Conservation (phyloP, 352 stramenopile genomes). For the Nothophytophthora sp. region DNA sequence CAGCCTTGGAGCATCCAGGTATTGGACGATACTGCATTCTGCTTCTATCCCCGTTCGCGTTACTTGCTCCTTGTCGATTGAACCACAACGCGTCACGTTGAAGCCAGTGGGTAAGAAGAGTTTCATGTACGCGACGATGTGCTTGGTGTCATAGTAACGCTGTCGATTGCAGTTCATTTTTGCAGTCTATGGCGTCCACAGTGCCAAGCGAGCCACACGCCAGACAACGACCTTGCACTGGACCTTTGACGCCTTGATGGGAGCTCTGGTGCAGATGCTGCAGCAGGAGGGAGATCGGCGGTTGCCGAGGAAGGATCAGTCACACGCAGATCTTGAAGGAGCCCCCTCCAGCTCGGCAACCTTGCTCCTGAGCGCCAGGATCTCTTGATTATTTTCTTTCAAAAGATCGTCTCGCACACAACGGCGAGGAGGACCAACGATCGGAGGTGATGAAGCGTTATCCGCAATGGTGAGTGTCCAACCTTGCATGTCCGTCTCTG, state of each 20-base stretch:
- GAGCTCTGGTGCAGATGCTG: too few relatives aligned
- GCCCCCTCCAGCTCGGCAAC: too few relatives aligned
- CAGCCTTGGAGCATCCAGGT: not conserved
- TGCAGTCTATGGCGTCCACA: not conserved
- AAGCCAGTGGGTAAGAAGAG: slow-evolving; percentile 7
- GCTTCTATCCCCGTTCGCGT: not conserved
- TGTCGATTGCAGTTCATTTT: not conserved
- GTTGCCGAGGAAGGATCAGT: too few relatives aligned
- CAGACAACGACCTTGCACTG: not conserved
- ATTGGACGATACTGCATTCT: not conserved
- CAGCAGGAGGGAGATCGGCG: too few relatives aligned
- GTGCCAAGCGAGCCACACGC: slow-evolving; percentile 10
- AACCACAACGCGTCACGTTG: slow-evolving; percentile 5
- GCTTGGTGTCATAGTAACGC: slow-evolving; percentile 2
- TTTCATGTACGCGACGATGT: not conserved
- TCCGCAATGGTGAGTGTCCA: not conserved
- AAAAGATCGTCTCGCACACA: too few relatives aligned
- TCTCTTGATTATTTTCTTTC: too few relatives aligned
- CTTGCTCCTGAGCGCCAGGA: too few relatives aligned
- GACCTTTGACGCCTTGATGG: too few relatives aligned
- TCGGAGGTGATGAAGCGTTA: not conserved
- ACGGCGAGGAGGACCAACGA: too few relatives aligned
- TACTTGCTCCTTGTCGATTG: not conserved
- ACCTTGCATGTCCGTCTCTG: not conserved
- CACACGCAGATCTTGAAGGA: too few relatives aligned